Evolutionary conservation across 2,329 filamentous ascomycete species (phyloP), one percentile per base, ranked within the genome.

Genomic region (Trichothecium sympodiale): DNA sequence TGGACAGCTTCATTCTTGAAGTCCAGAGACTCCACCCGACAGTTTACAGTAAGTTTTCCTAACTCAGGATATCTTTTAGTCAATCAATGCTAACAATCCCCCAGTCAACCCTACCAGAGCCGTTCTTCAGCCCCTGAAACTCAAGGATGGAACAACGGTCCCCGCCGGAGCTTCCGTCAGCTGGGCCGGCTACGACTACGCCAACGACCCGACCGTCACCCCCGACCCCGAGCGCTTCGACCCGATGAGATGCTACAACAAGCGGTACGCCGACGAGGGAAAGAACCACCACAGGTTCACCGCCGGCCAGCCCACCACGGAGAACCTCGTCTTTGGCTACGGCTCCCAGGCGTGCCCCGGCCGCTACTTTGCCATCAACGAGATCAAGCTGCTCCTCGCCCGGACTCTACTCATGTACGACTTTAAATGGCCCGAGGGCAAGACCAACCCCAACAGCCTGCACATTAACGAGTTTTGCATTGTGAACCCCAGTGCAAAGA

Each of bases 371-470:
- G 44, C 43, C 4, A 42, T 41, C 14, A 38, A 38, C n/a, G 44
- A 45, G 29, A 44, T 46, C 28, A 46, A 46, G 36, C 36, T 46
- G 33, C 38, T 46, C 6, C 34, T 46, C 34, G 43, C 37, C 9
- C 39, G 38, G 4, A 23, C 44, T 12, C 10, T 46, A 5, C 25
- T 29, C 13, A 29, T 43, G 15, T 47, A 38, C 35, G 43, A 46
- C 6, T 32, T 46, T 37, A 47, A 44, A 35, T 47, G 57, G 10
- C 41, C 38, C 4, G 54, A 50, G 4, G 54, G 52, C 33, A 47
- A 35, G 23, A 30, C 28, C 9, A 18, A 15, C 14, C 35, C 35
- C 14, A 29, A 15, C 13, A 35, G 9, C 17, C 23, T 29, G 23
- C 10, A 25, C 18, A 25, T 25, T 10, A 25, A 25, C 20, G 31